Conservation (phyloP, 108 stramenopile species). For the Cyclostephanos tholiformis region DNA sequence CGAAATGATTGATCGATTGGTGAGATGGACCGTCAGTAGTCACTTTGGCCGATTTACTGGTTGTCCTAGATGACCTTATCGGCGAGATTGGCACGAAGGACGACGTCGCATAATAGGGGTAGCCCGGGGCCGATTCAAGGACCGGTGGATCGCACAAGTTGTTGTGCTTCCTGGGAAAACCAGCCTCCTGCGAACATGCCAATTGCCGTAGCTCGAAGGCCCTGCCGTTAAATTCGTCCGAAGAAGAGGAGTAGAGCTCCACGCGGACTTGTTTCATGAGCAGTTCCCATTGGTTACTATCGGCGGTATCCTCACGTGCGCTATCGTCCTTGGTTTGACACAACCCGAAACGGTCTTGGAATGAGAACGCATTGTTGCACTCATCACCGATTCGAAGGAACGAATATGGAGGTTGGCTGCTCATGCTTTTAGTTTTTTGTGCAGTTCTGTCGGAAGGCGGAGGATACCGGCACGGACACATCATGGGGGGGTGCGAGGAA, state of each 20-base stretch:
- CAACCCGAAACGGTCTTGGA: not conserved
- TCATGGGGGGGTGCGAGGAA: no score
- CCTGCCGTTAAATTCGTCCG: not conserved
- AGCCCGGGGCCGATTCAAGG: not conserved
- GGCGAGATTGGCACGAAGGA: slow-evolving; percentile 13
- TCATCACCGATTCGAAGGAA: no score
- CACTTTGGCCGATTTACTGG: not conserved
- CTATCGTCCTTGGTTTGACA: not conserved
- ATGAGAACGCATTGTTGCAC: not conserved
- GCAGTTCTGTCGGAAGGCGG: no score
- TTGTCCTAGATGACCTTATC: not conserved
- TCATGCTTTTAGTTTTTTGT: not conserved
- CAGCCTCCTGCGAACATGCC: slow-evolving; percentile 2
- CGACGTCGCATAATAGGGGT: not conserved
- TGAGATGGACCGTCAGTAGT: not conserved
- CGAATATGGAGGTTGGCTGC: not conserved
- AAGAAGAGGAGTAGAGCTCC: not conserved
- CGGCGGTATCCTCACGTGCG: not conserved
- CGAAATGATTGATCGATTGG: no score
- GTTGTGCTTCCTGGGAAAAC: not conserved
- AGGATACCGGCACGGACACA: no score
- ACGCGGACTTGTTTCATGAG: slow-evolving; percentile 9
- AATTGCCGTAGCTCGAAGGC: slow-evolving; percentile 2
- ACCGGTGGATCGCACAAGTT: not conserved
- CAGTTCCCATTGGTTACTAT: not conserved